Evolutionary conservation across 371 early-diverging fungal genomes (phyloP).

Genomic region (Apophysomyces ossiformis): DNA sequence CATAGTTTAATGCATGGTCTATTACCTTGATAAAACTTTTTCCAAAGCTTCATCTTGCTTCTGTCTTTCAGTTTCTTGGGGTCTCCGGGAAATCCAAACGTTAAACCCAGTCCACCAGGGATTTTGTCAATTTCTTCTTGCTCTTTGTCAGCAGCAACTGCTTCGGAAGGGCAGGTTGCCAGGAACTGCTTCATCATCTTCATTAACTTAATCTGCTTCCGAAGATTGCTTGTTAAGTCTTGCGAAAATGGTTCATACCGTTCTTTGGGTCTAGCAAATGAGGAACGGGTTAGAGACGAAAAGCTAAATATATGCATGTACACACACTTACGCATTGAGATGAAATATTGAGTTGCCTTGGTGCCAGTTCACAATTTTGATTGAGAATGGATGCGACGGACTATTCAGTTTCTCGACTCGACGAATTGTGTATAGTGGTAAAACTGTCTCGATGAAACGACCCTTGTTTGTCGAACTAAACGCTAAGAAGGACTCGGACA

Average conservation of each 20-base stretch:
- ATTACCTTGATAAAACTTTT: constrained; percentile 72
- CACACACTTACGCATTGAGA: constrained; percentile 47
- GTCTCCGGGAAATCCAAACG: constrained; percentile 91
- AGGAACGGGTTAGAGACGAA: neutral
- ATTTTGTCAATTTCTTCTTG: constrained; percentile 38
- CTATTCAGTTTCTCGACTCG: constrained; percentile 81
- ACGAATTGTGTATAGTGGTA: constrained; percentile 90
- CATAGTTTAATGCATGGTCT: neutral
- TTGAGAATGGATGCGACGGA: constrained; percentile 40
- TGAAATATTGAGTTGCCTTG: constrained; percentile 56
- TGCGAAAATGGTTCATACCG: constrained; percentile 58
- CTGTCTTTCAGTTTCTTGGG: constrained; percentile 75
- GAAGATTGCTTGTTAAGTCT: constrained; percentile 54
- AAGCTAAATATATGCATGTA: neutral
- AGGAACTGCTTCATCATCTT: constrained; percentile 85
- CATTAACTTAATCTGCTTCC: constrained; percentile 71
- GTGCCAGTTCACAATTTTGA: constrained; percentile 70
- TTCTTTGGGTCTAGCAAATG: constrained; percentile 26
- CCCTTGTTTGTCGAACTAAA: constrained; percentile 68
- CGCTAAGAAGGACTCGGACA: constrained; percentile 87
- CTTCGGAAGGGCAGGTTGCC: constrained; percentile 77
- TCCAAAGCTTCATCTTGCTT: constrained; percentile 81
- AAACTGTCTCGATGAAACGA: constrained; percentile 63
- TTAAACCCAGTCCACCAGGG: constrained; percentile 77
- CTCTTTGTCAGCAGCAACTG: constrained; percentile 65